Evolutionary conservation across 2,329 filamentous ascomycete genomes (phyloP), one percentile per base, ranked within the genome.

Genomic region (Zalaria sp.): DNA sequence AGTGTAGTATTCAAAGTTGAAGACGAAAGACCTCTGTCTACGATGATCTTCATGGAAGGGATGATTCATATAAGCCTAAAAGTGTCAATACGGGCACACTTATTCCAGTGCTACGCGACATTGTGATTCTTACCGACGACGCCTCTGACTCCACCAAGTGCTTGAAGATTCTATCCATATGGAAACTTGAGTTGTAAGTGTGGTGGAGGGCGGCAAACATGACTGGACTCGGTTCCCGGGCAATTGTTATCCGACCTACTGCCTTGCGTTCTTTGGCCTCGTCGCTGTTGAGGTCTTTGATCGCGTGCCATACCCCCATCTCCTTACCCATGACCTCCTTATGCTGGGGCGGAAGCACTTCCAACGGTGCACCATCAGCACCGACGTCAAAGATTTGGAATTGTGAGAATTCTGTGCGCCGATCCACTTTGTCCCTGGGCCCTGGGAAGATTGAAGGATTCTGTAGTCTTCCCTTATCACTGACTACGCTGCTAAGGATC

Each of bases 1-100:
- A 4, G 75, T 79, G 51, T 77, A 79, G 53, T 79, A 80, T 49
- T 79, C 77, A 53, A 80, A 78, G 35, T 67, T 72, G 53, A 80
- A 79, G 48, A 77, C 69, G 53, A 79, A 77, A 5, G 69, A 72
- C 5, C 70, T 63, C 48, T 74, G 74, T 8, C 67, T 68, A 5
- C 70, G 59, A 4, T 59, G 51, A 27, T 68, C 61, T 2, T 56
- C 46, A 10, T 62, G 56, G 40, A 61, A 75, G n/a, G 70, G 67
- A 26, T 72, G 63, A 36, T 50, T 35, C 18, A 54, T 43, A 3
- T 32, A 7, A n/a, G 29, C 29, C 29, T 32, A 3, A 7, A 7
- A 2, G 7, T 7, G n/a, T 32, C 29, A 32, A 3, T n/a, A 7
- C 29, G 29, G n/a, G 29, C 7, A 7, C 7, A n/a, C 29, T n/a